Evolutionary conservation across 305 asterid genomes (phyloP), one percentile per base, ranked within the genome.

Genomic region (Andrographis paniculata): DNA sequence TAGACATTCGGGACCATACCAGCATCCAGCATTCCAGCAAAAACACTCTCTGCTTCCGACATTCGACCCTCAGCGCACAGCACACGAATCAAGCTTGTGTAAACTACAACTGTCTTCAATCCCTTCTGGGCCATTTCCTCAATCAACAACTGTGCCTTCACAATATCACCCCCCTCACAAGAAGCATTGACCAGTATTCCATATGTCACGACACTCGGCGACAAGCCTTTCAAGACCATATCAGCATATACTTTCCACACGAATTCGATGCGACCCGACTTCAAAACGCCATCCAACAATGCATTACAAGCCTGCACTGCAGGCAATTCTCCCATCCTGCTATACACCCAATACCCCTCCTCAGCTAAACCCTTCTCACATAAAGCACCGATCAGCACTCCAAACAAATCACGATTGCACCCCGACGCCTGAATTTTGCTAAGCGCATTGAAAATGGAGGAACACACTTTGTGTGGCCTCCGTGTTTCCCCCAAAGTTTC

Each of bases 341-440:
- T 53, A 62, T 76, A 83, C 60, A 87, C 96, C 87, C 91, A 74
- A 45, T 63, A 56, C 33, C 76, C 97, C 67, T 80, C 97, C 39
- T 80, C 74, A 2, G 66, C 72, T 43, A 78, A 67, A 22, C 94
- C 86, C 70, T 77, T 65, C 23, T 66, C 79, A 41, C 78, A 84
- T n/a, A 87, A 65, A 20, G 82, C 94, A 56, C 65, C 44, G 42
- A 81, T 73, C 59, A 87, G 55, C 65, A 78, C 80, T 22, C 95
- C 97, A 56, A 62, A 69, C 52, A 61, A 75, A 47, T 69, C 51
- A 15, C 41, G 21, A 45, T 50, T 39, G 17, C 64, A 43, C 9
- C 27, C 67, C 30, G 61, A 55, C 1, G 42, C 6, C n/a, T 60
- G 59, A 6, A 71, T 46, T 21, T 73, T 70, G 52, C 27, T 27